Base-by-base conservation (phyloP, 2,329 filamentous ascomycete species). In the Myriosclerotinia scirpicola region DNA sequence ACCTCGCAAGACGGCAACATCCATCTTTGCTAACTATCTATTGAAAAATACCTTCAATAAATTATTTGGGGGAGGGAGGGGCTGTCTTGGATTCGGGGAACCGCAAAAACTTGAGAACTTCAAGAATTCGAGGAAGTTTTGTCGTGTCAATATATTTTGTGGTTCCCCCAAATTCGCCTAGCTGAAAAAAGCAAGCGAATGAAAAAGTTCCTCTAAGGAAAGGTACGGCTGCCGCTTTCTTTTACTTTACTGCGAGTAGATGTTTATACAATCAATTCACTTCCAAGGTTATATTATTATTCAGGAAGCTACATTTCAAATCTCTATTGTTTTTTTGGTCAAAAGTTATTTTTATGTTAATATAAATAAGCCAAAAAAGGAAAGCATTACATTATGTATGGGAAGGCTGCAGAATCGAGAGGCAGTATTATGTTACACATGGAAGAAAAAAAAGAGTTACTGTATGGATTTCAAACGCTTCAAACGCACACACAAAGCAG, bases 1-100 rank as follows among this genome's bases (percentile, higher is more conserved):
- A 82, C 85, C 87, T 81, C 90, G 86, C 79, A 94, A 84, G 78
- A 85, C 86, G 78, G 85, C 83, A 79, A 86, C 86, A 83, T 93
- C 90, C 90, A 93, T 93, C 59, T 72, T 67, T 67, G 68, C 61
- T 56, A 34, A 34, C 6, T 34, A 62, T 63, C 66, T 54, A 65
- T 60, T 65, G 55, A 61, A 53, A 53, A 40, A 26, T 61, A 65
- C 14, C 53, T 20, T 59, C 64, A 54, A 65, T 65, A 61, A 60
- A 60, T 38, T 60, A 17, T 38, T 17, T 38, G 34, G n/a, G 58
- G 20, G 20, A n/a, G 20, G 54, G 7, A n/a, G 20, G 54, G 7
- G 26, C 38, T 60, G 61, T 56, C 53, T 56, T 46, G 36, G 52
- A 55, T 64, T 46, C 34, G 34, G 54, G 22, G 20, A 30, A 65